These are phyloP conservation scores for Styphnolobium japonicum DNA, from an alignment of 306 rosid genomes.

Conservation along the genomic window DNA sequence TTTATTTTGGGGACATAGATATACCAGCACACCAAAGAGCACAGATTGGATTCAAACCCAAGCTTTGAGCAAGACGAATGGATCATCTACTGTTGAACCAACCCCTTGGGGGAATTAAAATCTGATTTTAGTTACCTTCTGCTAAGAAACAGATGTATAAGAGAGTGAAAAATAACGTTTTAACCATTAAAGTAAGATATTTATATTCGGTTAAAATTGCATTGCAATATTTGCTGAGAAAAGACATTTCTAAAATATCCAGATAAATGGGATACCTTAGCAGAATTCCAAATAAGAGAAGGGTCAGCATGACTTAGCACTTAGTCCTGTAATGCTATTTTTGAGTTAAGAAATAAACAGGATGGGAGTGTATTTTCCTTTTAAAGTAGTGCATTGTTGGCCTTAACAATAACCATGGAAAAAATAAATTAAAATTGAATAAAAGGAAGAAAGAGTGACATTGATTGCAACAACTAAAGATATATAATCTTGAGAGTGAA, in stretches of 20 bases:
- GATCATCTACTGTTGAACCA: background rate
- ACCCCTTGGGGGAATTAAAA: background rate
- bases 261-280: slow-evolving; percentile 1
- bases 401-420: slow-evolving; percentile 8
- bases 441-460: background rate
- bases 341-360: background rate
- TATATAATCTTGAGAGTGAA: background rate
- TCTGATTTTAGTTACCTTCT: background rate
- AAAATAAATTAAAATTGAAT: background rate
- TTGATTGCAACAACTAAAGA: background rate
- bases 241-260: background rate
- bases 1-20: background rate
- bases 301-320: background rate
- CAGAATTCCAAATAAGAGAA: background rate
- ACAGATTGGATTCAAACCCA: background rate
- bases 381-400: background rate
- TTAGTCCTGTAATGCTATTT: background rate
- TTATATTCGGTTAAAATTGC: background rate
- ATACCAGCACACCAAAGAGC: background rate
- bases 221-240: background rate
- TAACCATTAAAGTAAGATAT: background rate
- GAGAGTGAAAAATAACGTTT: background rate
- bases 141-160: background rate
- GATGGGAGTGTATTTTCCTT: background rate
- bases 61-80: background rate